Evolutionary conservation across 2,329 filamentous ascomycete species (phyloP).

Genomic region (Diplodia mutila): DNA sequence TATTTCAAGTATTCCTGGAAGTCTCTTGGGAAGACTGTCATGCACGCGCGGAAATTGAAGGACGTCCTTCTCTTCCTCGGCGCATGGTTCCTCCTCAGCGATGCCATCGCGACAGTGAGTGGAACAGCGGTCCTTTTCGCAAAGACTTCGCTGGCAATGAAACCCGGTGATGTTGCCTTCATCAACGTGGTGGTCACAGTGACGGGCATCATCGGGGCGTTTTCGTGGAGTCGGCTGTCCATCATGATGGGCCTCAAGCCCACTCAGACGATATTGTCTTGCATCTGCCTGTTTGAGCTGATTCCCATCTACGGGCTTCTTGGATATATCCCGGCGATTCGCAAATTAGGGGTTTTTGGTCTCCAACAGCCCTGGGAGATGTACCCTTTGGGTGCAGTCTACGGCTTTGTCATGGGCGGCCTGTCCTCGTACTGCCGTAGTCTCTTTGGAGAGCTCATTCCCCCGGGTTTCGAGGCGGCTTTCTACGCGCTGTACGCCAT

Average conservation of each 20-base stretch:
- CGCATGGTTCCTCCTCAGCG: slow-evolving; percentile 93
- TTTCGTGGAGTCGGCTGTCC: slow-evolving; percentile 84
- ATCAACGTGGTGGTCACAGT: slow-evolving; percentile 92
- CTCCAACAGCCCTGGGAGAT: slow-evolving; percentile 97
- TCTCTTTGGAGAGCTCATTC: slow-evolving; percentile 90
- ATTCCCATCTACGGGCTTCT: slow-evolving; percentile 91
- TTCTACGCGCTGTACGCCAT: slow-evolving; percentile 98
- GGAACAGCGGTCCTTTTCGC: slow-evolving; percentile 95
- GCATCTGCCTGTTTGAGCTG: slow-evolving; percentile 85
- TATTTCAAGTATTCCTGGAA: slow-evolving; percentile 87
- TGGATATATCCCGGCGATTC: slow-evolving; percentile 82
- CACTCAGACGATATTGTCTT: slow-evolving; percentile 88
- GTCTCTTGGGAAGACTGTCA: slow-evolving; percentile 78
- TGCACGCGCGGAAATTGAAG: slow-evolving; percentile 70
- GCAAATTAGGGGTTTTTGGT: slow-evolving; percentile 74
- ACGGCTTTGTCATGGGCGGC: slow-evolving; percentile 93
- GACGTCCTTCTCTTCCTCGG: slow-evolving; percentile 79
- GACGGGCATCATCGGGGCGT: slow-evolving; percentile 82
- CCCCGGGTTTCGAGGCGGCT: slow-evolving; percentile 89
- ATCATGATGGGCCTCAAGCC: slow-evolving; percentile 70
- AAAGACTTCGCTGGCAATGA: slow-evolving; percentile 90
- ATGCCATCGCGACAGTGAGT: slow-evolving; percentile 91
- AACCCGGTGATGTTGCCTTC: slow-evolving; percentile 80
- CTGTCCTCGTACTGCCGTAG: slow-evolving; percentile 89
- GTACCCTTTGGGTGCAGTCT: slow-evolving; percentile 88